A percentile compares a stretch with the other conserved stretches of the same genome.
These are phyloP conservation scores for Entophlyctis helioformis DNA, from an alignment of 192 early-diverging fungal species.

Conservation along the genomic window DNA sequence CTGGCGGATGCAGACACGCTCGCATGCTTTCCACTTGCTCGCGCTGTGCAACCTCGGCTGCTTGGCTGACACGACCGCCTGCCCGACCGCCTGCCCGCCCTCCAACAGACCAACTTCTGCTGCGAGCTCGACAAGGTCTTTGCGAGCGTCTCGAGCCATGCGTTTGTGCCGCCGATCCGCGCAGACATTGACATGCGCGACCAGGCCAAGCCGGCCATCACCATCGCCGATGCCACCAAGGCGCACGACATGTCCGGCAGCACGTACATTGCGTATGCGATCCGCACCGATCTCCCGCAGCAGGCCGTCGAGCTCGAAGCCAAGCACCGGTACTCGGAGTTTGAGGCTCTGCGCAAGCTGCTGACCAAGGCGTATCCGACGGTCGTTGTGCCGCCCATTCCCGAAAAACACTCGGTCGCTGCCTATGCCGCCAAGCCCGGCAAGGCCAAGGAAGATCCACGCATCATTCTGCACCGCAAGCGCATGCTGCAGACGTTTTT, in stretches of 20 bases:
- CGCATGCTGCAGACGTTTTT: conserved; percentile 88
- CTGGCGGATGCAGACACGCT: no score
- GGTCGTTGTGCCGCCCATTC: conserved; percentile 86
- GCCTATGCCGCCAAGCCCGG: conserved; percentile 54
- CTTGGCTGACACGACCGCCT: no score
- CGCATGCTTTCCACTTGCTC: no score
- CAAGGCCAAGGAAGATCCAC: conserved; percentile 83
- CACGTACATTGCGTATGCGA: conserved; percentile 41
- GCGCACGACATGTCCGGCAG: conserved; percentile 18
- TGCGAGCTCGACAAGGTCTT: no score
- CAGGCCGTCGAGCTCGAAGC: conserved; percentile 36
- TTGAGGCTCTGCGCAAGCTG: conserved; percentile 76
- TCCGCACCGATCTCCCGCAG: conserved; percentile 27
- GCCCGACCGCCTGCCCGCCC: no score
- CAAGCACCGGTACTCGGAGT: conserved; percentile 88
- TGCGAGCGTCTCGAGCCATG: no score
- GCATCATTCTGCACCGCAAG: conserved; percentile 82
- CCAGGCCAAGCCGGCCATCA: conserved; percentile 19
- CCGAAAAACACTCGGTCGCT: conserved; percentile 87
- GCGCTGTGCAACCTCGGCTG: no score
- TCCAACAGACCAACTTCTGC: no score
- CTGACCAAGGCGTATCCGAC: conserved; percentile 74
- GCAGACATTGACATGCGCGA: no score
- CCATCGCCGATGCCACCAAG: conserved; percentile 27
- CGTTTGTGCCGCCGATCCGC: no score